These are phyloP conservation scores for Vaccinium corymbosum DNA, from an alignment of 148 eudicot species.

Conservation along the genomic window DNA sequence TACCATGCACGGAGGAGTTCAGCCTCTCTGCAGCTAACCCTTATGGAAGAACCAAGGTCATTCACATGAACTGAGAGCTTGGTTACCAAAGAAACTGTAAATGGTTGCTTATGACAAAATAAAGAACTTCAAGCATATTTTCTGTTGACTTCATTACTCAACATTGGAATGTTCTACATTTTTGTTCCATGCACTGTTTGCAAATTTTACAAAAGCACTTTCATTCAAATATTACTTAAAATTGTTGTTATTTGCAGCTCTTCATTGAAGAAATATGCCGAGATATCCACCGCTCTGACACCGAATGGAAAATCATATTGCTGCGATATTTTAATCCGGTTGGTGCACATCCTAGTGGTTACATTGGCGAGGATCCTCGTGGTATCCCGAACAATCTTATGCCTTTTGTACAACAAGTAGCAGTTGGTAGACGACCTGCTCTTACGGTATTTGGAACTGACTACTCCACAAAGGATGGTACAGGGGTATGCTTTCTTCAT, in stretches of 20 bases:
- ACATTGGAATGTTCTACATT: not conserved
- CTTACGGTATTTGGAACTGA: constrained; percentile 83
- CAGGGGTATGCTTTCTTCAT: constrained; percentile 63
- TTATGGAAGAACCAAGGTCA: constrained; percentile 95
- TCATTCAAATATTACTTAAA: not conserved
- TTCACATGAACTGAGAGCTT: constrained; percentile 5
- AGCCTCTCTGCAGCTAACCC: constrained; percentile 87
- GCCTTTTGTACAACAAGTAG: constrained; percentile 98
- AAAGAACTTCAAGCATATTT: not conserved
- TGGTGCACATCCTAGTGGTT: constrained; percentile 93
- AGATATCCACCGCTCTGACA: constrained; percentile 61
- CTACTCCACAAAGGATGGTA: constrained; percentile 82
- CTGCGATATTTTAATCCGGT: constrained; percentile 97
- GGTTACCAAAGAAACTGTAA: not conserved
- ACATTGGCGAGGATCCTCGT: constrained; percentile 92
- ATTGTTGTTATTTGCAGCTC: constrained; percentile 49
- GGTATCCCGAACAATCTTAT: constrained; percentile 98
- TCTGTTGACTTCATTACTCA: not conserved
- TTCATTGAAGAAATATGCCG: constrained; percentile 95
- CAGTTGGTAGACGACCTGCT: constrained; percentile 85
- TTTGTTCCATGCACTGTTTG: not conserved
- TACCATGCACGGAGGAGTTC: constrained; percentile 93
- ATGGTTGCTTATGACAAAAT: constrained; percentile 1
- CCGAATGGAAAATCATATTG: constrained; percentile 79
- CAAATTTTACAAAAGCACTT: not conserved